Conservation (phyloP, 176 grass and related monocot species). For the Zoysia pacifica region DNA sequence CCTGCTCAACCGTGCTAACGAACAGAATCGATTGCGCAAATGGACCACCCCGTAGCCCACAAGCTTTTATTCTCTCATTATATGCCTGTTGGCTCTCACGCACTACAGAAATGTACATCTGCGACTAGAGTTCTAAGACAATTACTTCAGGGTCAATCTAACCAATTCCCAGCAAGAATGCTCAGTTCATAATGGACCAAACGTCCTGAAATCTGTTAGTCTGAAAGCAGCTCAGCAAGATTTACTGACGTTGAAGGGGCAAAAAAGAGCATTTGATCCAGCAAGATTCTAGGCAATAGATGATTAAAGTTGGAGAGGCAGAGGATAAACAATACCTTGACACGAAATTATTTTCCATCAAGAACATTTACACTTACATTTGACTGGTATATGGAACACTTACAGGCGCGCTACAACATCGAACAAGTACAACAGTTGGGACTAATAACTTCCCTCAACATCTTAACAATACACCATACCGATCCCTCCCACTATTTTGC, state of each 20-base stretch:
- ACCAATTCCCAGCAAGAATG: background rate
- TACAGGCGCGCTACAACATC: constrained; percentile 43
- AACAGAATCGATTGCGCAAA: background rate
- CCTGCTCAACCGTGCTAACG: constrained; percentile 25
- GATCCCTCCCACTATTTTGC: constrained; percentile 17
- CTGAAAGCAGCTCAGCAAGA: background rate
- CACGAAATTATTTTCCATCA: constrained; percentile 3
- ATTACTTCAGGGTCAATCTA: too few species aligned
- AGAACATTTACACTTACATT: constrained; percentile 56
- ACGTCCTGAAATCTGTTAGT: background rate
- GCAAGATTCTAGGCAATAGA: background rate
- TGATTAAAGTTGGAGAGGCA: background rate
- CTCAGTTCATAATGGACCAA: background rate
- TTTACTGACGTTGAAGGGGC: background rate
- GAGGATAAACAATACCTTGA: constrained; percentile 5
- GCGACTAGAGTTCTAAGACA: background rate
- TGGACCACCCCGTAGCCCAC: too few species aligned
- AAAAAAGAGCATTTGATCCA: background rate
- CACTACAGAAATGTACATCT: background rate
- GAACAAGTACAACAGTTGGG: constrained; percentile 33
- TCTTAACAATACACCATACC: constrained; percentile 45
- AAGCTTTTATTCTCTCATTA: constrained; percentile 17
- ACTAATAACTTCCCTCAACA: constrained; percentile 28
- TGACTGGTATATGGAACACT: constrained; percentile 32
- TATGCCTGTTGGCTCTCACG: background rate